Conservation (phyloP, 768 basidiomycete genomes). For the Trametes punicea region DNA sequence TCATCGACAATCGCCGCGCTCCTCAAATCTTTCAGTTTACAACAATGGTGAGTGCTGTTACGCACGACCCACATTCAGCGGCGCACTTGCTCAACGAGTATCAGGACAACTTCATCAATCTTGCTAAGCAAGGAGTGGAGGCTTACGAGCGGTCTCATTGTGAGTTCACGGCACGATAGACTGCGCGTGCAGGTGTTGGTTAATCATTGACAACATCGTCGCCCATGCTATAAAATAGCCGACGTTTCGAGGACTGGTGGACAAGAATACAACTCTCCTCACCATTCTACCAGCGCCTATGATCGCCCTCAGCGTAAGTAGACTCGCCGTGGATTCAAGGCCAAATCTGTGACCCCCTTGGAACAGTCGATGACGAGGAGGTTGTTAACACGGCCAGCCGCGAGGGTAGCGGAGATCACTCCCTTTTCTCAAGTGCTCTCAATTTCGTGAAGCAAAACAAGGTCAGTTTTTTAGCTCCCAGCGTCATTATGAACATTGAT, state of each 20-base stretch:
- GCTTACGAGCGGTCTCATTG: constrained; percentile 51
- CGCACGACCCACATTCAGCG: neutral
- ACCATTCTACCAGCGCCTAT: constrained; percentile 36
- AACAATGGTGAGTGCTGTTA: neutral
- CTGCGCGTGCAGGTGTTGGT: too few relatives aligned
- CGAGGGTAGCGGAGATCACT: constrained; percentile 54
- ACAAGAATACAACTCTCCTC: constrained; percentile 55
- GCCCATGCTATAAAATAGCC: neutral
- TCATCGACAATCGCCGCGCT: neutral
- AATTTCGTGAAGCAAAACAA: constrained; percentile 50
- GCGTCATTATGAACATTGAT: too few relatives aligned
- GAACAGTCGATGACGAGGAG: constrained; percentile 59
- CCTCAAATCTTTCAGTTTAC: neutral
- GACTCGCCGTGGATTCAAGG: too few relatives aligned
- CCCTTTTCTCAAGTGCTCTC: constrained; percentile 55
- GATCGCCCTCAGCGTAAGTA: constrained; percentile 25
- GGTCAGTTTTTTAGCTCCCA: constrained; percentile 36
- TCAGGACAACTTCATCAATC: constrained; percentile 65
- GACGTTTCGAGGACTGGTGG: constrained; percentile 53
- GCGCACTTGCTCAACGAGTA: too few relatives aligned
- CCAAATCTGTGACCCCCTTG: neutral
- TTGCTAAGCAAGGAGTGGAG: constrained; percentile 66
- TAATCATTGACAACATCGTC: neutral
- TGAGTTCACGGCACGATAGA: constrained; percentile 24
- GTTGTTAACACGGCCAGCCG: constrained; percentile 53